Evolutionary conservation across 768 basidiomycete species (phyloP).

Genomic region (Cystobasidium ongulense): DNA sequence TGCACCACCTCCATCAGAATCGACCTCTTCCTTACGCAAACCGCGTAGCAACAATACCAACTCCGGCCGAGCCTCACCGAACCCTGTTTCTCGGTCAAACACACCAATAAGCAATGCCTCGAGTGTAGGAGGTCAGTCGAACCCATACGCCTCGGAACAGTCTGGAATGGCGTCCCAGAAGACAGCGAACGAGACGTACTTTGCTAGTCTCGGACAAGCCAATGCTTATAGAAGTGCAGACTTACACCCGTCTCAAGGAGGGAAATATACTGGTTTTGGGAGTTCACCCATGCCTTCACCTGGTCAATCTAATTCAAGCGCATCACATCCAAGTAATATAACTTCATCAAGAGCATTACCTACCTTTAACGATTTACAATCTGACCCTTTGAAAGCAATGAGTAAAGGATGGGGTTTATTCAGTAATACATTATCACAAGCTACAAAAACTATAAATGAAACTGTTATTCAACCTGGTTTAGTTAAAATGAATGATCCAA

Average conservation of each 20-base stretch:
- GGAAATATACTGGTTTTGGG: conserved; percentile 86
- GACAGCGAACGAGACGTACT: conserved; percentile 75
- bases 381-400: conserved; percentile 73
- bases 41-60: conserved; percentile 37
- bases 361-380: conserved; percentile 68
- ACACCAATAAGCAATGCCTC: conserved; percentile 32
- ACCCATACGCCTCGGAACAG: conserved; percentile 43
- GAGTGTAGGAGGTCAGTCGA: conserved; percentile 25
- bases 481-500: conserved; percentile 70
- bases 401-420: conserved; percentile 96
- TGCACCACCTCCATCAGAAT: conserved; percentile 50
- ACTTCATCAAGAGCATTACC: conserved; percentile 75
- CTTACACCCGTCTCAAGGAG: conserved; percentile 86
- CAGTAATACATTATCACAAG: conserved; percentile 70
- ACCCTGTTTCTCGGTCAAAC: background rate
- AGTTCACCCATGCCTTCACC: conserved; percentile 59
- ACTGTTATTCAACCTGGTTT: conserved; percentile 81
- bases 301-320: conserved; percentile 37
- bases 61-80: conserved; percentile 42
- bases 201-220: conserved; percentile 68
- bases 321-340: conserved; percentile 60
- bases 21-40: conserved; percentile 47
- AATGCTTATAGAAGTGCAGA: conserved; percentile 70
- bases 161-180: conserved; percentile 50
- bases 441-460: conserved; percentile 68